phyloP scores from a whole-genome alignment of 176 grass and related monocot genomes.

The Eragrostis nindensis region DNA sequence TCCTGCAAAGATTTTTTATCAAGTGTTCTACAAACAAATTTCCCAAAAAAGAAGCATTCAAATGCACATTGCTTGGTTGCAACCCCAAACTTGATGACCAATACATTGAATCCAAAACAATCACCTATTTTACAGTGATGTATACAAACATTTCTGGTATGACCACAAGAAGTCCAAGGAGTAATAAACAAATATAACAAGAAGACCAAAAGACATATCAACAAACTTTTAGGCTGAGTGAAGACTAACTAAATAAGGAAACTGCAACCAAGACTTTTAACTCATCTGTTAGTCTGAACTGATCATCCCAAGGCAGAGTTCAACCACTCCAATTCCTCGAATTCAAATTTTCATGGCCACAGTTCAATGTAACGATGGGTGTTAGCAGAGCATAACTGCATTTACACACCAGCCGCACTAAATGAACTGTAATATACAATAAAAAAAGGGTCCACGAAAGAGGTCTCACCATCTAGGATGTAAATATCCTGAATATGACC shows the following conservation, averaged over 20 bases:
- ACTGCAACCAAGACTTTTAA: background rate
- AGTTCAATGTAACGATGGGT: background rate
- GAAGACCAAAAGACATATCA: background rate
- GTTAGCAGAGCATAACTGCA: background rate
- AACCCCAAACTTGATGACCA: background rate
- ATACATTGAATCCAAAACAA: background rate
- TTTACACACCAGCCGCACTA: background rate
- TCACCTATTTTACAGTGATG: background rate
- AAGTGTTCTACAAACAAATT: too few relatives aligned
- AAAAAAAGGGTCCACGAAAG: background rate
- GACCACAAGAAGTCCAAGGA: constrained; percentile 6
- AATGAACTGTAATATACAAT: background rate
- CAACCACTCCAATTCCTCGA: background rate
- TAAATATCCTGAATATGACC: background rate
- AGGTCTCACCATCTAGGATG: background rate
- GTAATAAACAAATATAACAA: background rate
- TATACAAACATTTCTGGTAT: background rate
- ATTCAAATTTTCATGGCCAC: background rate
- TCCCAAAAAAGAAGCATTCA: too few relatives aligned
- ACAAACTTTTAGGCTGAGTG: background rate
- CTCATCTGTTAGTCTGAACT: background rate
- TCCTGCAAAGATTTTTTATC: too few relatives aligned
- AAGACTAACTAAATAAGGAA: background rate
- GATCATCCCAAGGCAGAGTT: background rate
- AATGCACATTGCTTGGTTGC: too few relatives aligned